phyloP scores from a whole-genome alignment of 306 rosid species.

The Luffa aegyptiaca region DNA sequence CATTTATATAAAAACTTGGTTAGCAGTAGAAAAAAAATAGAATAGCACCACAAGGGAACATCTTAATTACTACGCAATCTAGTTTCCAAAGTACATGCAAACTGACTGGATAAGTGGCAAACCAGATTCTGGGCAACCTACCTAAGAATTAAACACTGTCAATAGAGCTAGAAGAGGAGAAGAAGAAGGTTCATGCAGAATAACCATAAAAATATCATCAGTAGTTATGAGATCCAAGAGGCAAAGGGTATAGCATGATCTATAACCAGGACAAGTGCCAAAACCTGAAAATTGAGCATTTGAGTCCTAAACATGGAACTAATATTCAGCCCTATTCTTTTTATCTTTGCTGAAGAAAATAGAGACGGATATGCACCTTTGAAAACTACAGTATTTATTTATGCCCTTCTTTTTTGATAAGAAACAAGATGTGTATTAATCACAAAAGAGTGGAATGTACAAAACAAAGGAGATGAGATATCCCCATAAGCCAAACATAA shows the following conservation, averaged over 20 bases:
- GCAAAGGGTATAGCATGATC: neutral
- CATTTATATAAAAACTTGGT: neutral
- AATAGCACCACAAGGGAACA: neutral
- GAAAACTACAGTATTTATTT: neutral
- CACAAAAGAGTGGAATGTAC: no score
- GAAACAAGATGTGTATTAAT: no score
- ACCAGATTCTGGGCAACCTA: neutral
- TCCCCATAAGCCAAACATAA: no score
- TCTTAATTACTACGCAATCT: neutral
- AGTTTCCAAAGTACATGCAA: neutral
- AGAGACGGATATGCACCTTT: neutral
- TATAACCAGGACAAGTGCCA: neutral
- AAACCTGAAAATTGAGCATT: neutral
- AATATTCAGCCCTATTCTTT: neutral
- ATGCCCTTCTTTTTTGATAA: no score
- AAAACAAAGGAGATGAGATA: no score
- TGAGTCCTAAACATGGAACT: neutral
- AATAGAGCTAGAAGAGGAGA: neutral
- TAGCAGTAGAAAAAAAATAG: neutral
- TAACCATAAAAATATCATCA: neutral
- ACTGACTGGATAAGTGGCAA: neutral
- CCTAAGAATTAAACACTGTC: neutral
- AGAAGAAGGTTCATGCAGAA: neutral
- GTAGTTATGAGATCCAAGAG: neutral
- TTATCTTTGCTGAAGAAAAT: neutral